Evolutionary conservation across 176 grass and related monocot genomes (phyloP).

Genomic region (Raddia distichophylla): DNA sequence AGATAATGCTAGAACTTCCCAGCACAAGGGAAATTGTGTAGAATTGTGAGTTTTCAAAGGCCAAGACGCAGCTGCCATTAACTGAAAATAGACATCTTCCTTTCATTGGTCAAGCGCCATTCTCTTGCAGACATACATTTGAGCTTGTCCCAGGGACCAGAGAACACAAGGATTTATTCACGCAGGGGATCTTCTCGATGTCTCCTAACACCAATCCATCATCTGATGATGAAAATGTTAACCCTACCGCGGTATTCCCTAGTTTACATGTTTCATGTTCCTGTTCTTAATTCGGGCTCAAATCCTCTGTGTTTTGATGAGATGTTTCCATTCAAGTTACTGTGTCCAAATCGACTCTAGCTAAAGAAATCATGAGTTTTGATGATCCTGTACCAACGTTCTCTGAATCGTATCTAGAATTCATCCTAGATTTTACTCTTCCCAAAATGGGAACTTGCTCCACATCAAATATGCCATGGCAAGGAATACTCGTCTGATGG

Average conservation of each 20-base stretch:
- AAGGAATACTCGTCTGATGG: not conserved
- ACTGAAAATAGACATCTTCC: constrained; percentile 48
- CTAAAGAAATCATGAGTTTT: not conserved
- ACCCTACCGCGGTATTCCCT: constrained; percentile 61
- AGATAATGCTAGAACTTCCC: not conserved
- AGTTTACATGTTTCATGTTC: constrained; percentile 15
- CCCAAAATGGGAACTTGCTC: not conserved
- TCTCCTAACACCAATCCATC: constrained; percentile 45
- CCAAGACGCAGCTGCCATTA: constrained; percentile 30
- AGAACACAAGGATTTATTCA: constrained; percentile 27
- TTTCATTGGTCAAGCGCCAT: constrained; percentile 32
- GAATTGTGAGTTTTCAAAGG: not conserved
- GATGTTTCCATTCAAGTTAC: constrained; percentile 11
- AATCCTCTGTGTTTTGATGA: constrained; percentile 18
- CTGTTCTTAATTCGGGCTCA: not conserved
- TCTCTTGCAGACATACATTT: constrained; percentile 24
- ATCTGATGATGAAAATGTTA: constrained; percentile 53
- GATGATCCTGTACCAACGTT: not conserved
- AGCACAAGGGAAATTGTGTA: not conserved
- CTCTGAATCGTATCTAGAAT: not conserved
- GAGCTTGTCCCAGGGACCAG: constrained; percentile 1
- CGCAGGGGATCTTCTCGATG: constrained; percentile 55
- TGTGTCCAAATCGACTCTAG: not conserved
- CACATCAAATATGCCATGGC: not conserved
- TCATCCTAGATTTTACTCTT: not conserved